These are phyloP conservation scores for Racocetra persica DNA, from an alignment of 371 early-diverging fungal genomes.

Conservation along the genomic window DNA sequence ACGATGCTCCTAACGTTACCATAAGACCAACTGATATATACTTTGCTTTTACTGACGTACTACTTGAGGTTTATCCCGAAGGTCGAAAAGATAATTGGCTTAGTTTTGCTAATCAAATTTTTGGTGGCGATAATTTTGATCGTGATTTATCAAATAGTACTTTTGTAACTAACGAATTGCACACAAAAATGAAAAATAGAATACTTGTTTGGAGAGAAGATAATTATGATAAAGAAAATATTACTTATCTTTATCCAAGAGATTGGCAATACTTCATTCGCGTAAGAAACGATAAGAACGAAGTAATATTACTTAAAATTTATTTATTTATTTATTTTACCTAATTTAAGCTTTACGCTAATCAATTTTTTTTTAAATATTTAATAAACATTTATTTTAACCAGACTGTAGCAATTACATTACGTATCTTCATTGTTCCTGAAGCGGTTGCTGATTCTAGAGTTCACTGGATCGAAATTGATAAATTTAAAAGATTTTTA, in stretches of 20 bases:
- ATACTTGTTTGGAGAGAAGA: conserved; percentile 18
- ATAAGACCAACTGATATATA: not conserved
- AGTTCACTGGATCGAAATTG: conserved; percentile 20
- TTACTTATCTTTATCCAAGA: conserved; percentile 18
- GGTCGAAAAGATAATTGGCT: not conserved
- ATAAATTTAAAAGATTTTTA: conserved; percentile 23
- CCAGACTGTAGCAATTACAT: not conserved
- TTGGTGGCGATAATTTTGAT: conserved; percentile 27
- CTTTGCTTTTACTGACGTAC: not conserved
- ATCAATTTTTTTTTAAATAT: not conserved
- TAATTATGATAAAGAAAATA: conserved; percentile 6
- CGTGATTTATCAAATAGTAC: not conserved
- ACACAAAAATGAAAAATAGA: conserved; percentile 24
- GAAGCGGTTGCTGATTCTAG: not conserved
- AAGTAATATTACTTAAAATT: not conserved
- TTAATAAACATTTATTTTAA: not conserved
- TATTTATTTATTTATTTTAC: not conserved
- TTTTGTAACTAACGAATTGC: not conserved
- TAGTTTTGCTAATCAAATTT: not conserved
- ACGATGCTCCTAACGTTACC: not conserved
- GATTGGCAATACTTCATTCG: conserved; percentile 19
- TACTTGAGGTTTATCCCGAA: not conserved
- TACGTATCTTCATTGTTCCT: conserved; percentile 14
- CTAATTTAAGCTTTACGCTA: not conserved
- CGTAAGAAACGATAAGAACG: not conserved